These are phyloP conservation scores for Saccharomyces uvarum DNA, from an alignment of 1,139 yeast species.

Conservation along the genomic window DNA sequence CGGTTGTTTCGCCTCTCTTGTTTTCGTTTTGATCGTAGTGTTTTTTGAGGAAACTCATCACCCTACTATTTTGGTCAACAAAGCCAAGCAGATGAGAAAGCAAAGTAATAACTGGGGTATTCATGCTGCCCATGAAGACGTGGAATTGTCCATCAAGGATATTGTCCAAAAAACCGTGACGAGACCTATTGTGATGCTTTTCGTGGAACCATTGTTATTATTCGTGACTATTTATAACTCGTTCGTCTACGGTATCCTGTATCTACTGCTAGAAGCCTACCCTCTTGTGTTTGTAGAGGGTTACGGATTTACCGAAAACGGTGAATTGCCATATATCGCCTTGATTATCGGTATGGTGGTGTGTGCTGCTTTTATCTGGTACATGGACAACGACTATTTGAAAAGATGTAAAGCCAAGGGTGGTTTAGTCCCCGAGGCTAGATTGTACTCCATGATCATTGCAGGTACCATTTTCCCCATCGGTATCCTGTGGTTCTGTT, in stretches of 20 bases:
- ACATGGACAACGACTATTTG: conserved; percentile 35
- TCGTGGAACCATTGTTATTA: conserved; percentile 65
- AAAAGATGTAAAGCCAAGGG: conserved; percentile 40
- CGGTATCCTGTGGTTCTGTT: conserved; percentile 78
- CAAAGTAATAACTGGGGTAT: conserved; percentile 68
- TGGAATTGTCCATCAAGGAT: conserved; percentile 52
- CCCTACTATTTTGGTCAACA: conserved; percentile 49
- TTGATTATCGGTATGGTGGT: conserved; percentile 53
- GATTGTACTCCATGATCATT: conserved; percentile 62
- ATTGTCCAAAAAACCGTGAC: conserved; percentile 60
- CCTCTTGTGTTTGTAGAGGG: conserved; percentile 64
- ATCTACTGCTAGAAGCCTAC: conserved; percentile 68
- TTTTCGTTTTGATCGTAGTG: conserved; percentile 35
- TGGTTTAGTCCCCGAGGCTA: conserved; percentile 67
- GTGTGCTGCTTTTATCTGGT: conserved; percentile 45
- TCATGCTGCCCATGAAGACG: conserved; percentile 75
- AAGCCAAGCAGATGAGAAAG: conserved; percentile 56
- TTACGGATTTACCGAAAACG: conserved; percentile 41
- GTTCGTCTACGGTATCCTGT: conserved; percentile 76
- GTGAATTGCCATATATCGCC: conserved; percentile 56
- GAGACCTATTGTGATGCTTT: conserved; percentile 63
- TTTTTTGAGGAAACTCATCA: conserved; percentile 60
- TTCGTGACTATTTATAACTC: conserved; percentile 68
- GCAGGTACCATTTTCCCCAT: conserved; percentile 64
- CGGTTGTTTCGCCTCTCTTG: conserved; percentile 51